Conservation (phyloP, 768 basidiomycete species). For the Rhizopogon salebrosus region DNA sequence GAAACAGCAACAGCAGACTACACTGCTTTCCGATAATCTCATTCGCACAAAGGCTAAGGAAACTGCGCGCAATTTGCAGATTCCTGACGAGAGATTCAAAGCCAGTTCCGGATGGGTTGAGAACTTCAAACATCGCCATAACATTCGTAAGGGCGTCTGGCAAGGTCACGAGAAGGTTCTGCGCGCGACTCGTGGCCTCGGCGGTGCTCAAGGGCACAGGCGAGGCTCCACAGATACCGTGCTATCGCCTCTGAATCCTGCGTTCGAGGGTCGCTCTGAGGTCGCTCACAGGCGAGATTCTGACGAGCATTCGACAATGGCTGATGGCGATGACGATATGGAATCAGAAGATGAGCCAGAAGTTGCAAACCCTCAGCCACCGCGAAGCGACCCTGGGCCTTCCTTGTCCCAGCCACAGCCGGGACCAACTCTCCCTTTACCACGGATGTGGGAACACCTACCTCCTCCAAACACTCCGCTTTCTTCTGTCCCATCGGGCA, state of each 20-base stretch:
- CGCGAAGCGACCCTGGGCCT: conserved; percentile 21
- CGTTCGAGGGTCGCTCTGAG: conserved; percentile 31
- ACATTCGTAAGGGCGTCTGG: conserved; percentile 66
- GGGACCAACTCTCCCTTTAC: conserved; percentile 25
- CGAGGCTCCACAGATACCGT: conserved; percentile 28
- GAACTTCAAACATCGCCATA: conserved; percentile 82
- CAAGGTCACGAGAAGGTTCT: conserved; percentile 33
- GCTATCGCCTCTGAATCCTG: conserved; percentile 35
- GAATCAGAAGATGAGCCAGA: conserved; percentile 32
- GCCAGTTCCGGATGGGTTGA: conserved; percentile 92
- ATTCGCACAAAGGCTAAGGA: conserved; percentile 65
- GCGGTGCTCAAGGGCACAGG: conserved; percentile 30
- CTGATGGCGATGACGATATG: conserved; percentile 31
- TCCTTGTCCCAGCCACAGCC: conserved; percentile 25
- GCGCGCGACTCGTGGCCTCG: conserved; percentile 25
- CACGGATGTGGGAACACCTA: conserved; percentile 28
- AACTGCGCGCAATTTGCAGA: conserved; percentile 50
- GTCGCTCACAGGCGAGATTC: conserved; percentile 18
- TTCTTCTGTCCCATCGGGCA: conserved; percentile 23
- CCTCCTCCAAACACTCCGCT: conserved; percentile 23
- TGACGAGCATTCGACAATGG: conserved; percentile 15
- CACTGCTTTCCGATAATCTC: conserved; percentile 56
- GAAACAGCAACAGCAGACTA: conserved; percentile 37
- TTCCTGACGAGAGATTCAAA: conserved; percentile 75
- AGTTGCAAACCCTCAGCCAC: conserved; percentile 20